These are phyloP conservation scores for Fonsecaea monophora DNA, from an alignment of 2,329 filamentous ascomycete species.

Conservation along the genomic window DNA sequence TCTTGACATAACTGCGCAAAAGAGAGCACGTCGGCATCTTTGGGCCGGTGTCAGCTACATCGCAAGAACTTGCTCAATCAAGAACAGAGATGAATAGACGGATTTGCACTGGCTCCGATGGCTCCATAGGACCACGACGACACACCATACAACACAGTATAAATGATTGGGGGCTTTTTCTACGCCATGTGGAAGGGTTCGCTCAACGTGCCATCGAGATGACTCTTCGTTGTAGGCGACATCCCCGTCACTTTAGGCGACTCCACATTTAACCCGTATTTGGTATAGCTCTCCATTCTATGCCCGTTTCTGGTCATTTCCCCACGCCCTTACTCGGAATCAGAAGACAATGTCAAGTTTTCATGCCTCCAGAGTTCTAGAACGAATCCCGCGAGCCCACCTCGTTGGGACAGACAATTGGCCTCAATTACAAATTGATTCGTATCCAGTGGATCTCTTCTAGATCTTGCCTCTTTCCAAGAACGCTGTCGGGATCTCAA, in stretches of 20 bases:
- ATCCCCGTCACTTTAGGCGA: not conserved
- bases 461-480: conserved; percentile 2
- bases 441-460: not conserved
- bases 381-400: not conserved
- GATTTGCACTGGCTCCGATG: too few species aligned
- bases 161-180: not conserved
- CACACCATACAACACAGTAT: not conserved
- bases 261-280: not conserved
- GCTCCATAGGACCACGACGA: not conserved
- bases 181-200: not conserved
- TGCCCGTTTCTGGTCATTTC: not conserved
- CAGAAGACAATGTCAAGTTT: not conserved
- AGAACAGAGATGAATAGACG: not conserved
- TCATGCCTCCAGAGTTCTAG: not conserved
- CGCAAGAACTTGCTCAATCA: not conserved
- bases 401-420: not conserved
- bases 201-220: not conserved
- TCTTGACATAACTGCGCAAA: not conserved
- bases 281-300: not conserved
- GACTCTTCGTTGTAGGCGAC: too few species aligned
- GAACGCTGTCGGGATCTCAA: conserved; percentile 22
- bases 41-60: not conserved
- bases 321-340: not conserved
- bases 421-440: not conserved
- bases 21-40: not conserved